phyloP scores from a whole-genome alignment of 768 basidiomycete genomes.

The Tulasnella sp. region DNA sequence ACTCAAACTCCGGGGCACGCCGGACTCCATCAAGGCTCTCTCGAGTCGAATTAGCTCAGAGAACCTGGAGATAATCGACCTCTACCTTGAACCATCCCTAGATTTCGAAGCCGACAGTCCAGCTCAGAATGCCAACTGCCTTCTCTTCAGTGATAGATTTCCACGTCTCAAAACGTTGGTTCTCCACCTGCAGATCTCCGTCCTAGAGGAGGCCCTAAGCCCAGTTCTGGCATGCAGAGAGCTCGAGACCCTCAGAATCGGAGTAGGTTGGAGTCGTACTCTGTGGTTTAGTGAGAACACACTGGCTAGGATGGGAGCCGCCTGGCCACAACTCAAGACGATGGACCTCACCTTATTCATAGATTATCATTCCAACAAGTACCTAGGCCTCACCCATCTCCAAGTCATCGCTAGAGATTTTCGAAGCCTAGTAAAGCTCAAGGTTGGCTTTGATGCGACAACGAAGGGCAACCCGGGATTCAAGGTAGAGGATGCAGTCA shows the following conservation, averaged over 20 bases:
- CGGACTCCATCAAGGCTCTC: neutral
- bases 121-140: neutral
- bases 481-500: neutral
- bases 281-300: neutral
- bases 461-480: neutral
- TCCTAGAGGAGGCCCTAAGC: neutral
- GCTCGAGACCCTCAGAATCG: neutral
- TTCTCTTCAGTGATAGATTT: neutral
- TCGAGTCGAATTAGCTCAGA: neutral
- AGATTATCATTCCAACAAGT: neutral
- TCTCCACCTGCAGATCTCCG: neutral
- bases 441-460: neutral
- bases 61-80: neutral
- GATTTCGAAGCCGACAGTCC: neutral
- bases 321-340: neutral
- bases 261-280: neutral
- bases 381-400: neutral
- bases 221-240: neutral
- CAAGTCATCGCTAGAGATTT: neutral
- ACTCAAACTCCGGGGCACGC: neutral
- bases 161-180: neutral
- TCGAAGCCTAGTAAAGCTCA: neutral
- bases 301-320: neutral
- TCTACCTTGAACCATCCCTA: neutral
- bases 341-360: neutral